Evolutionary conservation across 768 basidiomycete species (phyloP).

Genomic region (Tylopilus intermedius): DNA sequence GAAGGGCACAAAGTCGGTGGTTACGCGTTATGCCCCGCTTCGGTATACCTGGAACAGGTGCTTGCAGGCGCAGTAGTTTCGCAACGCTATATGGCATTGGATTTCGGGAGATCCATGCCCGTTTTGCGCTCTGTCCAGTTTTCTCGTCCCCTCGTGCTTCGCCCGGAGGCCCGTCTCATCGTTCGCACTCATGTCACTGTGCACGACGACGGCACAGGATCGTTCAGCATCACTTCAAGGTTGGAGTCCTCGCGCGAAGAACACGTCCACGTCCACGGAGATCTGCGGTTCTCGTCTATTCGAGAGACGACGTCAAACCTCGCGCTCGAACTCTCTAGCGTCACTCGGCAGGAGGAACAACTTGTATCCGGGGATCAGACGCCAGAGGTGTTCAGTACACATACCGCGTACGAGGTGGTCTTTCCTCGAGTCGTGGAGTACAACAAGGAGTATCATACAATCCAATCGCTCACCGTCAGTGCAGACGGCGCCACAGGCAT

Average conservation of each 20-base stretch:
- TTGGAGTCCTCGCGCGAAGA: slow-evolving; percentile 30
- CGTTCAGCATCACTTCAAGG: slow-evolving; percentile 46
- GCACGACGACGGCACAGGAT: slow-evolving; percentile 32
- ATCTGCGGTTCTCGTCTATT: slow-evolving; percentile 35
- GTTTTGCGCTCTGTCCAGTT: slow-evolving; percentile 44
- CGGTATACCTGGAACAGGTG: slow-evolving; percentile 57
- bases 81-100: slow-evolving; percentile 28
- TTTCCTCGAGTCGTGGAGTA: slow-evolving; percentile 70
- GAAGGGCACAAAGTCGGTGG: slow-evolving; percentile 56
- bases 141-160: slow-evolving; percentile 50
- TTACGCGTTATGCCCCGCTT: slow-evolving; percentile 58
- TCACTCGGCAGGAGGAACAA: slow-evolving; percentile 32
- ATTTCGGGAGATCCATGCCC: slow-evolving; percentile 32
- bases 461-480: slow-evolving; percentile 50
- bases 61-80: slow-evolving; percentile 42
- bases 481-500: slow-evolving; percentile 45
- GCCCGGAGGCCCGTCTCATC: slow-evolving; percentile 25
- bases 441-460: slow-evolving; percentile 50
- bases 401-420: slow-evolving; percentile 58
- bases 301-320: slow-evolving; percentile 36
- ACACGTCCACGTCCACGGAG: slow-evolving; percentile 43
- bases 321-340: slow-evolving; percentile 29
- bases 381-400: slow-evolving; percentile 49
- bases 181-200: slow-evolving; percentile 40
- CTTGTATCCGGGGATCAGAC: slow-evolving; percentile 24